phyloP scores from a whole-genome alignment of 2,329 filamentous ascomycete species.

The Phialophora macrospora region DNA sequence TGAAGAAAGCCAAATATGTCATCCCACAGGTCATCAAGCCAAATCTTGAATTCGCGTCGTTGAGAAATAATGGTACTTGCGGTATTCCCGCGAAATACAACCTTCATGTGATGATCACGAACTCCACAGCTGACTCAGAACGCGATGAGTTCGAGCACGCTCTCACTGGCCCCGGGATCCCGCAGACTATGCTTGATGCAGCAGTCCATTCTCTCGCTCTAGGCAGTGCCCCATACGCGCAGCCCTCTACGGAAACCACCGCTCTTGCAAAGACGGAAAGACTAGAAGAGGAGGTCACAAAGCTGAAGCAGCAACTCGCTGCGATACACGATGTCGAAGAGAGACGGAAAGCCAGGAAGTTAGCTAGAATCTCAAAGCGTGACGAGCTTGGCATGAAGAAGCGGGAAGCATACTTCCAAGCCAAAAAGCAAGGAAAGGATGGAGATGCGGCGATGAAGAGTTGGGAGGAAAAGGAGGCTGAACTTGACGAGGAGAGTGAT shows the following conservation, averaged over 20 bases:
- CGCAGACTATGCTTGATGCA: constrained; percentile 37
- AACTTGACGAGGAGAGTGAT: constrained; percentile 30
- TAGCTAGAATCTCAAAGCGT: constrained; percentile 46
- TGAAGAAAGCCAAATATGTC: constrained; percentile 52
- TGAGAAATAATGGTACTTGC: constrained; percentile 43
- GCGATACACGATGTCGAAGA: constrained; percentile 46
- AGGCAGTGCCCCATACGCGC: constrained; percentile 1
- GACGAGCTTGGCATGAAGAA: constrained; percentile 49
- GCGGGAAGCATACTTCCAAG: constrained; percentile 52
- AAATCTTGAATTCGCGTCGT: constrained; percentile 49
- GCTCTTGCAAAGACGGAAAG: constrained; percentile 29
- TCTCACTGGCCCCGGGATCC: constrained; percentile 26
- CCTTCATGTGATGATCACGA: constrained; percentile 48
- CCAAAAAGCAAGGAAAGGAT: constrained; percentile 51
- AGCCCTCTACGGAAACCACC: constrained; percentile 36
- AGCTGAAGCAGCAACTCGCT: constrained; percentile 45
- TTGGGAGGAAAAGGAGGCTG: constrained; percentile 26
- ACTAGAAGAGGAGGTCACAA: constrained; percentile 49
- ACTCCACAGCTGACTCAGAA: constrained; percentile 48
- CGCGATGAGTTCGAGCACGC: constrained; percentile 47
- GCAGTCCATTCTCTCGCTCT: constrained; percentile 36
- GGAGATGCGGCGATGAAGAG: constrained; percentile 47
- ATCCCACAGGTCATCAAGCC: constrained; percentile 76
- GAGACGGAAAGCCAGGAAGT: constrained; percentile 46
- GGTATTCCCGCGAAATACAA: constrained; percentile 50